Evolutionary conservation across 805 yeast species (phyloP).

Genomic region (Metschnikowia similis): DNA sequence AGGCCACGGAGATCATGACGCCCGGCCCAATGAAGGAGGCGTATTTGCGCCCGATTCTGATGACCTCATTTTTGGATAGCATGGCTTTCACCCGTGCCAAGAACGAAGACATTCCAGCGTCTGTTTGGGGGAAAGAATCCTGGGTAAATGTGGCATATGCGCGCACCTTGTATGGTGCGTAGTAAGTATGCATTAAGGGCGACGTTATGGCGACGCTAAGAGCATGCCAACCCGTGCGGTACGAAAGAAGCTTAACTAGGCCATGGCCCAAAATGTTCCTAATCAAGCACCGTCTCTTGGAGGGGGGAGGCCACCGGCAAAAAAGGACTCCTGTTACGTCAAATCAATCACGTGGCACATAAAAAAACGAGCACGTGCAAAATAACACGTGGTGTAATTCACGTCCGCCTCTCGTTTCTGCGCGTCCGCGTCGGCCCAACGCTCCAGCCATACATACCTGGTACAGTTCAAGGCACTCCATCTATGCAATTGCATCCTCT

Average conservation of each 20-base stretch:
- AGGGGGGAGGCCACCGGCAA: too few relatives aligned
- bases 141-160: not conserved
- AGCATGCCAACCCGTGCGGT: not conserved
- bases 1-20: constrained; percentile 81
- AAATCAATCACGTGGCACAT: too few relatives aligned
- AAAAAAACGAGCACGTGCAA: too few relatives aligned
- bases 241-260: too few relatives aligned
- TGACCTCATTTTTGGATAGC: constrained; percentile 10
- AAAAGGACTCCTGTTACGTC: too few relatives aligned
- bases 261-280: too few relatives aligned
- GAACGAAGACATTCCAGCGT: not conserved
- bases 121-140: not conserved
- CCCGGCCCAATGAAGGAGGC: constrained; percentile 81
- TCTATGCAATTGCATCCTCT: not conserved
- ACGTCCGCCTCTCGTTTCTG: too few relatives aligned
- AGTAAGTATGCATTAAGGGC: not conserved
- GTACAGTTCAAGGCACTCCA: not conserved
- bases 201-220: not conserved
- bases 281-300: too few relatives aligned
- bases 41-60: constrained; percentile 43
- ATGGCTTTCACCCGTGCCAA: not conserved
- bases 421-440: not conserved
- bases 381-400: too few relatives aligned
- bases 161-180: not conserved
- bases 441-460: not conserved